Conservation (phyloP, 129 eudicot species). For the Flaveria ramosissima region DNA sequence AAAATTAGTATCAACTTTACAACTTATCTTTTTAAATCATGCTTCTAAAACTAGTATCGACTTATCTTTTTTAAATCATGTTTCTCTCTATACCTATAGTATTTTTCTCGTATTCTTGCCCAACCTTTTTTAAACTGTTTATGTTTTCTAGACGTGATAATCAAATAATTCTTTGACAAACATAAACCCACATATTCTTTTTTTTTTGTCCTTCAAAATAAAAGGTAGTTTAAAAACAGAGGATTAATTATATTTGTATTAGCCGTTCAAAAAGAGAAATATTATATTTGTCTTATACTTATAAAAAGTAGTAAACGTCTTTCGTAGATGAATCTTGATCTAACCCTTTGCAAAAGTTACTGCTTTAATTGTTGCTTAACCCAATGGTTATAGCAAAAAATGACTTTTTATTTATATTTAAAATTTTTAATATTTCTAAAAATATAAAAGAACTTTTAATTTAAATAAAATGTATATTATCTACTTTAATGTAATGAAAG, state of each 20-base stretch:
- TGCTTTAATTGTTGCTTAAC: constrained; percentile 32
- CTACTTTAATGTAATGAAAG: no score
- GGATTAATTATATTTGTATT: neutral
- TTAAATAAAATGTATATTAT: no score
- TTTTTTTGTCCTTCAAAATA: neutral
- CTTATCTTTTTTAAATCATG: neutral
- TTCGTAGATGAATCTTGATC: constrained; percentile 9
- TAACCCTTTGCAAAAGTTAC: constrained; percentile 17
- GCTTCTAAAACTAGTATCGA: neutral
- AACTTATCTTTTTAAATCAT: neutral
- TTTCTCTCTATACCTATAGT: neutral
- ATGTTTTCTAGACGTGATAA: neutral
- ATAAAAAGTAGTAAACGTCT: neutral
- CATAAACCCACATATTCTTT: neutral
- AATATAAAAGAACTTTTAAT: no score
- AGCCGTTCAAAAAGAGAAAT: neutral
- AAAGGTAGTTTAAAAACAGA: neutral
- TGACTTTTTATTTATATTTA: neutral
- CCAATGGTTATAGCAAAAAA: constrained; percentile 16
- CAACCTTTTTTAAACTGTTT: neutral
- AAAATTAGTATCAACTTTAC: neutral
- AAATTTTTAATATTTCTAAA: neutral
- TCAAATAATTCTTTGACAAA: neutral
- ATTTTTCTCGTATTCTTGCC: neutral
- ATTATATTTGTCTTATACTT: constrained; percentile 1